phyloP scores from a whole-genome alignment of 352 stramenopile species.

The Globisporangium heterothallicum region DNA sequence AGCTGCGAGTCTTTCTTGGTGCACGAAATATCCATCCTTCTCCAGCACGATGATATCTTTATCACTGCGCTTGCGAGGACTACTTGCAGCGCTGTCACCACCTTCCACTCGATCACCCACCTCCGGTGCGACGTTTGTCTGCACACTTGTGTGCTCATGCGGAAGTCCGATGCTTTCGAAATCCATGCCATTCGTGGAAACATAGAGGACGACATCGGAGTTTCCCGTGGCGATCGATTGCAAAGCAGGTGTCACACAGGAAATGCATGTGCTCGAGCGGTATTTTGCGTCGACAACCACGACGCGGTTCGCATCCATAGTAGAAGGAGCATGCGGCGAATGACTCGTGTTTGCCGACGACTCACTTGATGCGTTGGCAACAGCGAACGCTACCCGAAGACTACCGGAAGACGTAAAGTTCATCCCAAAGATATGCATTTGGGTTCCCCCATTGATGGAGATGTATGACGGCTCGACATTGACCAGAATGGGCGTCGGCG shows the following conservation, averaged over 20 bases:
- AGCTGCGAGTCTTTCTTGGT: conserved; percentile 1
- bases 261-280: conserved; percentile 34
- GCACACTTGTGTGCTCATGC: conserved; percentile 17
- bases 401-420: conserved; percentile 44
- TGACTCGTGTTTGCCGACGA: background rate
- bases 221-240: conserved; percentile 16
- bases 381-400: conserved; percentile 44
- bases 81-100: background rate
- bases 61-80: conserved; percentile 2
- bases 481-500: conserved; percentile 30
- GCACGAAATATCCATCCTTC: conserved; percentile 12
- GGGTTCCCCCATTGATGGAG: conserved; percentile 30
- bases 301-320: conserved; percentile 35
- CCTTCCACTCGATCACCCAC: conserved; percentile 8
- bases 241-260: conserved; percentile 37
- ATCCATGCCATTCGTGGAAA: conserved; percentile 50
- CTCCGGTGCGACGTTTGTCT: background rate
- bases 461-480: conserved; percentile 38
- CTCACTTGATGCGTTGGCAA: background rate
- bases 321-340: conserved; percentile 10
- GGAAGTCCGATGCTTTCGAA: conserved; percentile 61
- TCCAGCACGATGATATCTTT: conserved; percentile 6
- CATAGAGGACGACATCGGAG: conserved; percentile 28
- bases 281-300: conserved; percentile 52
- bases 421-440: conserved; percentile 34